Conservation (phyloP, 768 basidiomycete species). For the Roridomyces roridus region DNA sequence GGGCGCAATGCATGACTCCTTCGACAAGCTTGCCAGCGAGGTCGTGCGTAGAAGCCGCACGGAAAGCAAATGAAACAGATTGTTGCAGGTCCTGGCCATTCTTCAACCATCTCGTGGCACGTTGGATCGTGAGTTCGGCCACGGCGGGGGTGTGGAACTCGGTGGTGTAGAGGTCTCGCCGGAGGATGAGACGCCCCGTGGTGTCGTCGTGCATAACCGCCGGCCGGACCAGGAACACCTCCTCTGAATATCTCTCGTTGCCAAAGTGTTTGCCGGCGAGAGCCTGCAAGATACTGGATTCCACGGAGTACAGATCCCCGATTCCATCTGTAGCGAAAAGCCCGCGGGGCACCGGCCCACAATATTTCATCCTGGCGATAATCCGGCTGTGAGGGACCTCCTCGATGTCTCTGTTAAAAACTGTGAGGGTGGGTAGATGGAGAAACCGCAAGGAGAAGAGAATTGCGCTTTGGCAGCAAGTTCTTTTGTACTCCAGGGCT, state of each 20-base stretch:
- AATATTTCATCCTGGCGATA: background rate
- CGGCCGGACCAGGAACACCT: conserved; percentile 2
- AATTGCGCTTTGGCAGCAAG: background rate
- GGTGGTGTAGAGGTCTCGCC: background rate
- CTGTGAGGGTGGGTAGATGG: background rate
- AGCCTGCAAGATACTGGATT: background rate
- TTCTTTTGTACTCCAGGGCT: background rate
- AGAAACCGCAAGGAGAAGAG: background rate
- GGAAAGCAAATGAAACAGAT: background rate
- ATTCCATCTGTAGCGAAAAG: background rate
- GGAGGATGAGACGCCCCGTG: background rate
- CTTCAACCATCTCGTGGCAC: background rate
- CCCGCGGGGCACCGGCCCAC: background rate
- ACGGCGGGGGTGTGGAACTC: conserved; percentile 3
- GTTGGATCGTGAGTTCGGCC: background rate
- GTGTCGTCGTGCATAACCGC: background rate
- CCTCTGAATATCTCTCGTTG: background rate
- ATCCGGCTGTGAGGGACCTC: background rate
- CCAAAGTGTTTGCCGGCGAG: background rate
- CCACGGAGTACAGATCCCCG: background rate
- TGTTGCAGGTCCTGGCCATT: background rate
- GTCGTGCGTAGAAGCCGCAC: background rate
- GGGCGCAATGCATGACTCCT: conserved; percentile 8
- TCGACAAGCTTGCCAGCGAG: conserved; percentile 9
- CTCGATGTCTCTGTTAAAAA: background rate